Conservation (phyloP, 805 yeast species). For the Zygosaccharomyces kombuchaensis region DNA sequence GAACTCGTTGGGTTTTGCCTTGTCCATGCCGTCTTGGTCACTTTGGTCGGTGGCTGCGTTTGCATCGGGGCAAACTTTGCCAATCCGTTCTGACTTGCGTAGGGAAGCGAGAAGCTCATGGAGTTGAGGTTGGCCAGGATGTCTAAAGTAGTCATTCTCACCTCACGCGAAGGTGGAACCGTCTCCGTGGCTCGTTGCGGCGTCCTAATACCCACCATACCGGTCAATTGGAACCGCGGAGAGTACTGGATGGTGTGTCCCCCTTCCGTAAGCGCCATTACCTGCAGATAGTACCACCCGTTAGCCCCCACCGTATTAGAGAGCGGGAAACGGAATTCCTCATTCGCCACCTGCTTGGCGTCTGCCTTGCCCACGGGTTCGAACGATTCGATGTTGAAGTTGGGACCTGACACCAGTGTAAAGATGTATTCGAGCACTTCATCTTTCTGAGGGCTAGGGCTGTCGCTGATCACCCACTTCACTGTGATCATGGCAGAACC, state of each 20-base stretch:
- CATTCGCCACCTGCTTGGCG: conserved; percentile 32
- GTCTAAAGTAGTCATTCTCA: conserved; percentile 11
- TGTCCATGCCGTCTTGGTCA: conserved; percentile 63
- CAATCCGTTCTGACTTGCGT: conserved; percentile 67
- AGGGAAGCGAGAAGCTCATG: conserved; percentile 61
- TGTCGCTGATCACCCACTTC: conserved; percentile 54
- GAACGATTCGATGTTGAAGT: conserved; percentile 43
- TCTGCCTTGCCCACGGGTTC: conserved; percentile 32
- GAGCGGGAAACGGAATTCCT: conserved; percentile 39
- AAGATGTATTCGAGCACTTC: conserved; percentile 48
- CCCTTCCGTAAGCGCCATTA: conserved; percentile 42
- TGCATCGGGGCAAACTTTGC: conserved; percentile 91
- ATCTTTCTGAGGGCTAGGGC: conserved; percentile 39
- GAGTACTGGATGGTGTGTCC: conserved; percentile 65
- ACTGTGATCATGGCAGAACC: conserved; percentile 23
- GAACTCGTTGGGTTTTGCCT: conserved; percentile 63
- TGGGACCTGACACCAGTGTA: conserved; percentile 66
- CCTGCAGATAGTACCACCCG: conserved; percentile 71
- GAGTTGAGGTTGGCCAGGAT: conserved; percentile 30
- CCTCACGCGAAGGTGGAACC: conserved; percentile 41
- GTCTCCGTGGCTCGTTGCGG: conserved; percentile 34
- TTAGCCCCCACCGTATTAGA: conserved; percentile 45
- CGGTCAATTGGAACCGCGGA: conserved; percentile 56
- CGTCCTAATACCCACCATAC: conserved; percentile 66
- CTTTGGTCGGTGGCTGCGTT: conserved; percentile 67